Base-by-base conservation (phyloP, 116 monocot species). In the Cymodocea nodosa region DNA sequence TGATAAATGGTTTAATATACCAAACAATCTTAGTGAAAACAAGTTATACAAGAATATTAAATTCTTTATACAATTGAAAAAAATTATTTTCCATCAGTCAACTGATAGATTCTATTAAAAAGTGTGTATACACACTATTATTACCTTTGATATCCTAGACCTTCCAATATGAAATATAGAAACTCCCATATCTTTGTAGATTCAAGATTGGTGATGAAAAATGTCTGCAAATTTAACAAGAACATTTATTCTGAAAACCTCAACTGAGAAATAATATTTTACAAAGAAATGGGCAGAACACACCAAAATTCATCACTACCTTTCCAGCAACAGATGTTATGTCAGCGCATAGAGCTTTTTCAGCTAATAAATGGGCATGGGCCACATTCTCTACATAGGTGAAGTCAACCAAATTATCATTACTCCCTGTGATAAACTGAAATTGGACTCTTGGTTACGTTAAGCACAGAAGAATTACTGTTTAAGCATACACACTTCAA, bases 381-480 rank as follows among this genome's bases (percentile, higher is more conserved):
- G 77, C 82, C 63, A 90, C 81, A 71, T 95, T 95, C 60, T 90
- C 90, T 69, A 87, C 86, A 76, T 95, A 95, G n/a, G 87, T 87
- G 50, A 87, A 81, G 71, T 90, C 87, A 23, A 77, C 87, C 60
- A 76, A 68, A 72, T 82, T 87, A 71, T 64, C 51, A 74, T 80
- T 87, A 69, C 55, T 81, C 74, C 90, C 90, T 52, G 90, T 64
- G 17, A 95, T 76, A 74, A 90, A 85, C 94, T 95, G 78, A 71
- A 62, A 62, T 65, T 65, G 51, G n/a, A 65, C 62, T 39, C 62
- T 18, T 62, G 62, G 62, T 62, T 62, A 62, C 37, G 19, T 62
- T n/a, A 36, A 37, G 37, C 18, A 37, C n/a, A 62, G 18, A 62
- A 40, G 10, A 11, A 62, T 40, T 62, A 18, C 2, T 36, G 10